Conservation (phyloP, 176 grass and related monocot species). For the Cocos nucifera region DNA sequence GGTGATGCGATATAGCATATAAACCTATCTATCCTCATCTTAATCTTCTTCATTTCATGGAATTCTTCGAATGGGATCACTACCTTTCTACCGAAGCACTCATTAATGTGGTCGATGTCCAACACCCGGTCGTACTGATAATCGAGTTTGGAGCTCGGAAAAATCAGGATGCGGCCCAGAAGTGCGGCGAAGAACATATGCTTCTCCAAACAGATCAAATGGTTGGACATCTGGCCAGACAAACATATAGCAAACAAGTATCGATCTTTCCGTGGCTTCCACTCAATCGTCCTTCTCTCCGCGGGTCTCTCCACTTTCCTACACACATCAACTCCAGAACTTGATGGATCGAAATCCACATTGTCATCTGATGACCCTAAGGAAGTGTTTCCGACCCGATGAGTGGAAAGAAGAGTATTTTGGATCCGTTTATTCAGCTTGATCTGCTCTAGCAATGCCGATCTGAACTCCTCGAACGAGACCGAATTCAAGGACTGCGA, state of each 20-base stretch:
- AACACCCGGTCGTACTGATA: constrained; percentile 68
- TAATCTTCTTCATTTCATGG: constrained; percentile 43
- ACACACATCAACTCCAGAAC: constrained; percentile 34
- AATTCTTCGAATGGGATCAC: constrained; percentile 80
- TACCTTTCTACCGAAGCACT: constrained; percentile 72
- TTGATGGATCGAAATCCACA: constrained; percentile 32
- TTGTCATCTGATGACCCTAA: constrained; percentile 18
- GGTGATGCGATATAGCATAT: constrained; percentile 71
- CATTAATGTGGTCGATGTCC: constrained; percentile 79
- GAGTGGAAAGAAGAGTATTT: constrained; percentile 51
- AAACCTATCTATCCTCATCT: constrained; percentile 83
- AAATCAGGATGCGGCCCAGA: constrained; percentile 56
- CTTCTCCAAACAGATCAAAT: constrained; percentile 96
- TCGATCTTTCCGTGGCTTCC: constrained; percentile 75
- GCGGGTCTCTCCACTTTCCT: constrained; percentile 33
- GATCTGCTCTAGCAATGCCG: constrained; percentile 57
- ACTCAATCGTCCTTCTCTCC: constrained; percentile 67
- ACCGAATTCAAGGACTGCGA: constrained; percentile 9
- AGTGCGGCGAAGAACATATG: constrained; percentile 94
- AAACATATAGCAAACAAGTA: constrained; percentile 83
- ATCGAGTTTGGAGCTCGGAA: constrained; percentile 78
- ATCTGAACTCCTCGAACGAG: constrained; percentile 51
- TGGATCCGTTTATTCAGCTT: constrained; percentile 83
- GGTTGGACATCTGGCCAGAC: constrained; percentile 97
- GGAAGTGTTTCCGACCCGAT: constrained; percentile 30